These are phyloP conservation scores for Phytophthora tentaculata DNA, from an alignment of 352 stramenopile genomes.

Conservation along the genomic window DNA sequence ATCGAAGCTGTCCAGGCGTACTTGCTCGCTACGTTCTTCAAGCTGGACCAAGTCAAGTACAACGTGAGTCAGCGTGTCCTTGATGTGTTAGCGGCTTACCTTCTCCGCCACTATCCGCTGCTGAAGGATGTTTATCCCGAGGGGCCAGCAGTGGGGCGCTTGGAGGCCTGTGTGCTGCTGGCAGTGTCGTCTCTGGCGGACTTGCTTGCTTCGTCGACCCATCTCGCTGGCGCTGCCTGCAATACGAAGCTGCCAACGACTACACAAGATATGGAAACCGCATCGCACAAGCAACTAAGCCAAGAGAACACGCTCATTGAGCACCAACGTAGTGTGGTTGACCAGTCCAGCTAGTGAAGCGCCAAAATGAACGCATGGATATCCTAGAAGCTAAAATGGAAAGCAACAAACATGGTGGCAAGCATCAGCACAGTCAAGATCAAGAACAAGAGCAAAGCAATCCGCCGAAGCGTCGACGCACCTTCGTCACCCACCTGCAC, in stretches of 20 bases:
- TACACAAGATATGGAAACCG: background rate
- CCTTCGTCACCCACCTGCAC: slow-evolving; percentile 8
- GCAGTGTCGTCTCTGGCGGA: background rate
- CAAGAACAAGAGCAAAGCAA: background rate
- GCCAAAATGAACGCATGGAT: slow-evolving; percentile 12
- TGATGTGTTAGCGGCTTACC: slow-evolving; percentile 2
- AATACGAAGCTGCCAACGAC: slow-evolving; percentile 6
- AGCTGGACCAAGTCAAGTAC: slow-evolving; percentile 1
- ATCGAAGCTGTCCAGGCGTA: background rate
- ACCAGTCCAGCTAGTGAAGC: slow-evolving; percentile 9
- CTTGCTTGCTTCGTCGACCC: background rate
- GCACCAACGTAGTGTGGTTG: slow-evolving; percentile 16
- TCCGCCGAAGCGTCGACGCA: slow-evolving; percentile 1
- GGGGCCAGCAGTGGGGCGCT: too few relatives aligned
- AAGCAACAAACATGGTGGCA: background rate
- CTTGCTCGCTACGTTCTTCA: background rate
- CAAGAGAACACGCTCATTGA: too few relatives aligned
- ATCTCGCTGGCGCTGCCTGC: background rate
- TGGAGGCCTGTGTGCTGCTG: too few relatives aligned
- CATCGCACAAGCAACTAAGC: background rate
- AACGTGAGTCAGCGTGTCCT: background rate
- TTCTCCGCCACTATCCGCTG: background rate
- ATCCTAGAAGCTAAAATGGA: slow-evolving; percentile 12
- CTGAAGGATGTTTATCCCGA: slow-evolving; percentile 12
- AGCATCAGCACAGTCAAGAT: slow-evolving; percentile 13